Conservation (phyloP, 371 early-diverging fungal species). For the Rhizopus sp. region DNA sequence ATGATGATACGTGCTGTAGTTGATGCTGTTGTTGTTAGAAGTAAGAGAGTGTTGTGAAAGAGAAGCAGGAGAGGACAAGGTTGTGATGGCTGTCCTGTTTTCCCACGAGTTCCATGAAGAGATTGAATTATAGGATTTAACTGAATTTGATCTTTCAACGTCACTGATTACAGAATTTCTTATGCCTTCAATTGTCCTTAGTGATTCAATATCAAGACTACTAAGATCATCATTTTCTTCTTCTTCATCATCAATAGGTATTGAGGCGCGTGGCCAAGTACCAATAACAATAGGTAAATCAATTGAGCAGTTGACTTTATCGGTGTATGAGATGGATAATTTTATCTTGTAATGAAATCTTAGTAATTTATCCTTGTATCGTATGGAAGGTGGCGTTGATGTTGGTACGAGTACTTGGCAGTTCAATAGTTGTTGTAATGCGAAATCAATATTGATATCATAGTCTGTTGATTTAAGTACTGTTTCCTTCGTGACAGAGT, state of each 20-base stretch:
- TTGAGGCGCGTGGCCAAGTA: conserved; percentile 48
- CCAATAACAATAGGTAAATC: conserved; percentile 49
- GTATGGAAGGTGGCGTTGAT: conserved; percentile 49
- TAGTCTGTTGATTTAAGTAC: conserved; percentile 14
- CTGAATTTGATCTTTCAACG: conserved; percentile 36
- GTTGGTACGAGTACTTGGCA: conserved; percentile 45
- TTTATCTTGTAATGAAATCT: conserved; percentile 43
- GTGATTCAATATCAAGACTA: conserved; percentile 16
- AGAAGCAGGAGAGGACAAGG: conserved; percentile 22
- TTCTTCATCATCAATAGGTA: conserved; percentile 53
- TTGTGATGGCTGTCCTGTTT: conserved; percentile 21
- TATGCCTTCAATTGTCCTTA: conserved; percentile 5
- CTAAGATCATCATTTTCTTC: conserved; percentile 13
- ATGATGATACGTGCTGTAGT: neutral
- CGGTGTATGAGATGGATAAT: conserved; percentile 18
- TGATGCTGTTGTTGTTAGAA: conserved; percentile 7
- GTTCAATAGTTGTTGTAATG: conserved; percentile 25
- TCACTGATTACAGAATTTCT: conserved; percentile 8
- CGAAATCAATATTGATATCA: conserved; percentile 8
- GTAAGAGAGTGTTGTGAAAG: conserved; percentile 22
- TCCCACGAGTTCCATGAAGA: conserved; percentile 35
- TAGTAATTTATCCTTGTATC: conserved; percentile 37
- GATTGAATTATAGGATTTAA: conserved; percentile 32
- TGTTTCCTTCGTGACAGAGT: conserved; percentile 23
- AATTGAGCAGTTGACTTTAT: conserved; percentile 11